Base-by-base conservation (phyloP, 148 eudicot genomes). In the Dysphania ambrosioides region DNA sequence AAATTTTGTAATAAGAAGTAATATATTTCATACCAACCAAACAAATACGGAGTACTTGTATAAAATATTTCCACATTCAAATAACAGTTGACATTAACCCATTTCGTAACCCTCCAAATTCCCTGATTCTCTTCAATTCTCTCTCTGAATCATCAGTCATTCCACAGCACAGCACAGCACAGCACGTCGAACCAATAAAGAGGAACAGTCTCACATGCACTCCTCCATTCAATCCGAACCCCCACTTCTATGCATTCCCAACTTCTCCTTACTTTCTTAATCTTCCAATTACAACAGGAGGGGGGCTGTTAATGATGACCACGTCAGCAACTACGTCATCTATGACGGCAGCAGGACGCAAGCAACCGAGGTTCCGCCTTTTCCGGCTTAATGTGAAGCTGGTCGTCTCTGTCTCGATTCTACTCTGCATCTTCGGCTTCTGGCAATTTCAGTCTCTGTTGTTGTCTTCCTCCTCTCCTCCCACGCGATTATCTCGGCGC, bases 351-450 rank as follows among this genome's bases (percentile, higher is more conserved):
- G n/a, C n/a, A n/a, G n/a, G n/a, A n/a, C n/a, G n/a, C n/a, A n/a
- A 26, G 55, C 29, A 18, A 64, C 56, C 19, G 8, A 26, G 23
- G 31, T 21, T 66, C 26, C 68, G 68, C 8, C 76, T 16, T 42
- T 65, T 59, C 31, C 26, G 84, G 72, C 57, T 82, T 1, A 51
- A 80, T 7, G 87, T 85, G 82, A 86, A 79, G 83, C 35, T 85
- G 13, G 64, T 82, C 63, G 75, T 87, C 55, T 66, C 69, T 6
- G 23, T 83, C 3, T 77, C 79, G 1, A 9, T 91, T 30, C 3
- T 72, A n/a, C 69, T 86, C 21, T 85, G 88, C 60, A 13, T 87
- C 5, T 70, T 83, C 4, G 80, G 79, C 4, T 78, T 89, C 30
- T 82, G 77, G 85, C 74, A 63, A 69, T 74, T 82, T 27, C 82